These are phyloP conservation scores for Aspergillus amoenus DNA, from an alignment of 2,329 filamentous ascomycete species.

Conservation along the genomic window DNA sequence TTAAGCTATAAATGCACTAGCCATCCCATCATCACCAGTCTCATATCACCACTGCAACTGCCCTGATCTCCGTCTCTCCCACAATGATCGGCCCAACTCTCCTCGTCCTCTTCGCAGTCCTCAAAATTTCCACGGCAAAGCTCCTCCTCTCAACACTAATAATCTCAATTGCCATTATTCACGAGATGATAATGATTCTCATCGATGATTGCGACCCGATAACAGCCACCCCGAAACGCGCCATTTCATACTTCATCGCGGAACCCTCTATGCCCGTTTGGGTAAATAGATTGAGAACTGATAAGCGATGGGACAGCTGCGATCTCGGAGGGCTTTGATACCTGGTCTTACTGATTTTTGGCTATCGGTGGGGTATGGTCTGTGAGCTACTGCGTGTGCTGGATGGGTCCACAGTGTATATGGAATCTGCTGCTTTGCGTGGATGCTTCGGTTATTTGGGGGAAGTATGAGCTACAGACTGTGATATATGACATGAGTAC, in stretches of 20 bases:
- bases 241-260: background rate
- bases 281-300: constrained; percentile 8
- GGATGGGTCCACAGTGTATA: background rate
- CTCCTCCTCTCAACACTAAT: background rate
- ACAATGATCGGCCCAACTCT: background rate
- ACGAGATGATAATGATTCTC: constrained; percentile 6
- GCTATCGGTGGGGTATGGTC: background rate
- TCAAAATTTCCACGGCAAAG: constrained; percentile 1
- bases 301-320: background rate
- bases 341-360: background rate
- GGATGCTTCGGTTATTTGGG: background rate
- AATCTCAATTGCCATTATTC: background rate
- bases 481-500: background rate
- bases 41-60: background rate
- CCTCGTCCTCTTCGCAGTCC: background rate
- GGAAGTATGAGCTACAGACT: background rate
- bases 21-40: background rate
- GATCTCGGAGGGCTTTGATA: background rate
- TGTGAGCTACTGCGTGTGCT: background rate
- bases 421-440: background rate
- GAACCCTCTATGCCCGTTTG: background rate
- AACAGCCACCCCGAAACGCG: background rate
- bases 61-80: background rate
- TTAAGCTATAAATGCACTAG: background rate
- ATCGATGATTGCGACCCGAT: background rate